These are phyloP conservation scores for Alternaria consortialis DNA, from an alignment of 2,329 filamentous ascomycete species.

Conservation along the genomic window DNA sequence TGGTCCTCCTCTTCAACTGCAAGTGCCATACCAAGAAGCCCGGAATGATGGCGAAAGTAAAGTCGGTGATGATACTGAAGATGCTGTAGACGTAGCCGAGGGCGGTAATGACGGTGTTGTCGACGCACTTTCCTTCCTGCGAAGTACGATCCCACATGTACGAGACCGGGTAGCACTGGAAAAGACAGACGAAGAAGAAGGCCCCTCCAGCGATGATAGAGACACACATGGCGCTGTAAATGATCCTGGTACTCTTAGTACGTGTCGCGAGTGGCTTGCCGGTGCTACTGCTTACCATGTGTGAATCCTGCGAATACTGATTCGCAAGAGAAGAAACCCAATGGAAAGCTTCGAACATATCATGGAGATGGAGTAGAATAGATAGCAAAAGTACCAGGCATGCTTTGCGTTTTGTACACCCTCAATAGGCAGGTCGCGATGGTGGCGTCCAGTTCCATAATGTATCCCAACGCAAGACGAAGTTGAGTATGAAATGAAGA, in stretches of 20 bases:
- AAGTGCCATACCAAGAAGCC: slow-evolving; percentile 61
- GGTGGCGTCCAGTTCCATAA: slow-evolving; percentile 44
- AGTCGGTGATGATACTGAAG: slow-evolving; percentile 59
- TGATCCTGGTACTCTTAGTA: slow-evolving; percentile 32
- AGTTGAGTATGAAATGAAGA: slow-evolving; percentile 35
- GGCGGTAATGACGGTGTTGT: slow-evolving; percentile 51
- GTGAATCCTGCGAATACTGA: slow-evolving; percentile 41
- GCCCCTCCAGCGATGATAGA: slow-evolving; percentile 48
- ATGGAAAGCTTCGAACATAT: slow-evolving; percentile 48
- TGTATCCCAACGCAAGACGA: slow-evolving; percentile 41
- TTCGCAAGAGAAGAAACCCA: slow-evolving; percentile 44
- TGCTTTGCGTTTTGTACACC: slow-evolving; percentile 36
- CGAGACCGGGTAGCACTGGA: slow-evolving; percentile 61
- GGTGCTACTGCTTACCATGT: slow-evolving; percentile 20
- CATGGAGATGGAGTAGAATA: slow-evolving; percentile 45
- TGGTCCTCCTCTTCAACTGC: slow-evolving; percentile 60
- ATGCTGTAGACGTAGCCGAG: slow-evolving; percentile 59
- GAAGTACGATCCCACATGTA: slow-evolving; percentile 59
- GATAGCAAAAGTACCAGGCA: slow-evolving; percentile 47
- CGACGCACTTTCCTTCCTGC: slow-evolving; percentile 54
- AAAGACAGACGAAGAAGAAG: slow-evolving; percentile 59
- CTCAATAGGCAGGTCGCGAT: slow-evolving; percentile 30
- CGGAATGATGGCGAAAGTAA: slow-evolving; percentile 61
- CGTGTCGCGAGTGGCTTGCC: no score
- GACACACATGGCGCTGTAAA: slow-evolving; percentile 50